A percentile compares a stretch with the other conserved stretches of the same genome.
phyloP scores from a whole-genome alignment of 768 basidiomycete species.

The Russula dissimulans region DNA sequence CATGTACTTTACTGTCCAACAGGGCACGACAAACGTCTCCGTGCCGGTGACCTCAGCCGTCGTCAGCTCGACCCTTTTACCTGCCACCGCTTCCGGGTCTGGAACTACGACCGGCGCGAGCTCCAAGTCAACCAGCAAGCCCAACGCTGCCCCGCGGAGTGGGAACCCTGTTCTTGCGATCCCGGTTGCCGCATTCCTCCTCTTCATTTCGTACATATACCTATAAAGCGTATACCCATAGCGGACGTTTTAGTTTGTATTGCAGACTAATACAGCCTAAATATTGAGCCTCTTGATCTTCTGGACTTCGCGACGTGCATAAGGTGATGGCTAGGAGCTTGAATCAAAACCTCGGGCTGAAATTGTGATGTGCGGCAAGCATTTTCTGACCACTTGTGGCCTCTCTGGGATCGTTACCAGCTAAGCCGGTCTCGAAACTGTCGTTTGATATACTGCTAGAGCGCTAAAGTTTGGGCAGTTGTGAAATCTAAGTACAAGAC shows the following conservation, averaged over 20 bases:
- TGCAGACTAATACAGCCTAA: not conserved
- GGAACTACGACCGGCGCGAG: not conserved
- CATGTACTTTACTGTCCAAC: constrained; percentile 66
- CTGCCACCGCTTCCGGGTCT: not conserved
- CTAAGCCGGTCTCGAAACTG: no score
- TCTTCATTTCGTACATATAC: constrained; percentile 5
- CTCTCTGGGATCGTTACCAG: no score
- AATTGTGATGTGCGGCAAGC: no score
- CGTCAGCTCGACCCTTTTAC: constrained; percentile 47
- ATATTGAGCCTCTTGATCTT: not conserved
- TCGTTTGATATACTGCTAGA: no score
- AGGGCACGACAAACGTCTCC: constrained; percentile 47
- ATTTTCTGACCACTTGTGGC: no score
- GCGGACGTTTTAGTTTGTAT: not conserved
- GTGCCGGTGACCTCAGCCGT: constrained; percentile 57
- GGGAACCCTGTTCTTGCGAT: not conserved
- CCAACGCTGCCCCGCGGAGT: not conserved
- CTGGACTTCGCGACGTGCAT: not conserved
- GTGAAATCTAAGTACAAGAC: no score
- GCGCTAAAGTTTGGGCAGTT: no score
- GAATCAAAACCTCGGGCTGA: no score
- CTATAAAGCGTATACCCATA: not conserved
- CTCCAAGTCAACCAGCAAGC: not conserved
- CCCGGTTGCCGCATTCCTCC: not conserved
- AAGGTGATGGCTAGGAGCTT: not conserved